Conservation (phyloP, 345 rosid genomes). For the Linum lewisii region DNA sequence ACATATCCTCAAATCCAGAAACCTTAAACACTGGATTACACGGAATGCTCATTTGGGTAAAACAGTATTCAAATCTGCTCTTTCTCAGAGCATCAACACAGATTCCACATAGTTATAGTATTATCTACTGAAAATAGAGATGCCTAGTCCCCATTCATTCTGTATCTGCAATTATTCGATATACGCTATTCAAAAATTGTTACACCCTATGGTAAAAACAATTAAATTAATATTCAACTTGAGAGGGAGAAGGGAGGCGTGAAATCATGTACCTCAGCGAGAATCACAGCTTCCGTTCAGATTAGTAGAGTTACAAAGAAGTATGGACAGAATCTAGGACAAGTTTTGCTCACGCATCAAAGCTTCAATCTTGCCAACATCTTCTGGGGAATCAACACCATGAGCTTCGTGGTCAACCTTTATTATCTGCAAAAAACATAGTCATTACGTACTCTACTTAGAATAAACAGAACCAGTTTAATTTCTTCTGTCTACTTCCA, state of each 20-base stretch:
- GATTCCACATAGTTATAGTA: too few relatives aligned
- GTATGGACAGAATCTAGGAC: conserved; percentile 18
- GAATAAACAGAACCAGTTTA: neutral
- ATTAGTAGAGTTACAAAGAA: neutral
- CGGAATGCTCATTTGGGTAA: too few relatives aligned
- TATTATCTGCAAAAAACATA: conserved; percentile 54
- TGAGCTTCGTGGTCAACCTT: conserved; percentile 91
- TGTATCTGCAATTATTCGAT: too few relatives aligned
- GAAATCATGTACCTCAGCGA: neutral
- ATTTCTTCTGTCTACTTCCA: neutral
- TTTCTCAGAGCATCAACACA: too few relatives aligned
- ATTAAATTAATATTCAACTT: too few relatives aligned
- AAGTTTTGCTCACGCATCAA: conserved; percentile 65
- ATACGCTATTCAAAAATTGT: too few relatives aligned
- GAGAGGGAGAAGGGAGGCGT: neutral
- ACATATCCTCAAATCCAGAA: too few relatives aligned
- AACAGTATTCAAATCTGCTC: too few relatives aligned
- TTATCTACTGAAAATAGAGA: too few relatives aligned
- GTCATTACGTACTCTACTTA: neutral
- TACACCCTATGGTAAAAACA: too few relatives aligned
- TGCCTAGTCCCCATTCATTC: too few relatives aligned
- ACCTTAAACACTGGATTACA: too few relatives aligned
- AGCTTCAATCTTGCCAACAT: conserved; percentile 72
- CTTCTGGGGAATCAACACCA: conserved; percentile 79
- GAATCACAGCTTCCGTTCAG: neutral